These are phyloP conservation scores for Cornus controversa DNA, from an alignment of 148 eudicot species.

Conservation along the genomic window DNA sequence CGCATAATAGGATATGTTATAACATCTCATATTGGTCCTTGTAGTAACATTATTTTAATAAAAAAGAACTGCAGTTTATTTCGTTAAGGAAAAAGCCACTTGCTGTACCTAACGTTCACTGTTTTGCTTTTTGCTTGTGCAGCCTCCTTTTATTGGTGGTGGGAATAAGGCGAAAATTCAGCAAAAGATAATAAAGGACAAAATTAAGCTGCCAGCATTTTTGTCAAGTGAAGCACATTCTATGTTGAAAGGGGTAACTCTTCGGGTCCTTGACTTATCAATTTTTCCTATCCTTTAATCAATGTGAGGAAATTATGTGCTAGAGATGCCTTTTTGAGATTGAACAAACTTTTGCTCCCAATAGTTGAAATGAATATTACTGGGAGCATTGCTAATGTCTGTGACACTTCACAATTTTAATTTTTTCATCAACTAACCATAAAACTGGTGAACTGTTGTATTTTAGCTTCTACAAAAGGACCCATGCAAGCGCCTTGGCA, in stretches of 20 bases:
- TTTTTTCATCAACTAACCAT: background rate
- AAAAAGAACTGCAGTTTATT: background rate
- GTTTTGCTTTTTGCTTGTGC: conserved; percentile 30
- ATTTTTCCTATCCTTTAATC: background rate
- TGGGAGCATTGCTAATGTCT: background rate
- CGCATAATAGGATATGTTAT: background rate
- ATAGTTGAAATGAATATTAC: background rate
- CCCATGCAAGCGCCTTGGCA: conserved; percentile 62
- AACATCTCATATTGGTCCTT: background rate
- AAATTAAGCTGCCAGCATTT: conserved; percentile 76
- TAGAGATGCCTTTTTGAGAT: background rate
- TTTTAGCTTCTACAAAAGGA: conserved; percentile 72
- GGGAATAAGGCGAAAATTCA: conserved; percentile 74
- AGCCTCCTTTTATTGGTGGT: conserved; percentile 87
- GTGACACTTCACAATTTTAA: background rate
- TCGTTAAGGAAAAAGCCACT: background rate
- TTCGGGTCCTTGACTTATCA: background rate
- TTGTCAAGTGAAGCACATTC: conserved; percentile 86
- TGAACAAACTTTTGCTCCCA: background rate
- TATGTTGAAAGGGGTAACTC: conserved; percentile 72
- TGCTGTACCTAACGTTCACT: background rate
- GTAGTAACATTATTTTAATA: background rate
- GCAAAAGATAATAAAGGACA: conserved; percentile 79
- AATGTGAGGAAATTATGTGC: background rate
- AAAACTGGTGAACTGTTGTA: background rate